phyloP scores from a whole-genome alignment of 306 rosid species.

The Gillenia trifoliata region DNA sequence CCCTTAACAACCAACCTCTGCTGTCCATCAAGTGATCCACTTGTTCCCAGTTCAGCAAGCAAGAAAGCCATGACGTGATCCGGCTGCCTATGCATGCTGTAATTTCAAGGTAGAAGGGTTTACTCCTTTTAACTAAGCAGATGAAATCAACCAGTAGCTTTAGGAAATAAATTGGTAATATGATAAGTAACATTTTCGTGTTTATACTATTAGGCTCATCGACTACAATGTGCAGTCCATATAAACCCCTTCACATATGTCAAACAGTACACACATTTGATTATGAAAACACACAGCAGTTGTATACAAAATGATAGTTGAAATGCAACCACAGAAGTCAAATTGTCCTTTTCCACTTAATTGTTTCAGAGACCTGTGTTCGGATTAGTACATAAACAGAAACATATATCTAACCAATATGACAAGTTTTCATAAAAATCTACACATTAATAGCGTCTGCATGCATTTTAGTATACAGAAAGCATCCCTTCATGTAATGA shows the following conservation, averaged over 20 bases:
- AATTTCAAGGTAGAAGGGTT: not conserved
- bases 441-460: too few relatives aligned
- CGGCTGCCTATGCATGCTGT: constrained; percentile 93
- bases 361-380: not conserved
- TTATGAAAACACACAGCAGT: not conserved
- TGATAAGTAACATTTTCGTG: not conserved
- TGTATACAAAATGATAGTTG: not conserved
- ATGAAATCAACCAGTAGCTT: not conserved
- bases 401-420: too few relatives aligned
- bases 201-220: not conserved
- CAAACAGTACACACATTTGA: not conserved
- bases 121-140: not conserved
- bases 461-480: not conserved
- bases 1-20: constrained; percentile 95
- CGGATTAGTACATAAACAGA: not conserved
- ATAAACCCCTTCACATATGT: not conserved
- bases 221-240: not conserved
- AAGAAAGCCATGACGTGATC: constrained; percentile 95
- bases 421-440: too few relatives aligned
- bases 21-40: constrained; percentile 96
- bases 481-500: not conserved
- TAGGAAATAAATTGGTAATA: not conserved
- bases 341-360: not conserved
- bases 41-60: constrained; percentile 94
- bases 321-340: not conserved